Evolutionary conservation across 805 yeast genomes (phyloP).

Genomic region (Grigorovia yakushimaensis): DNA sequence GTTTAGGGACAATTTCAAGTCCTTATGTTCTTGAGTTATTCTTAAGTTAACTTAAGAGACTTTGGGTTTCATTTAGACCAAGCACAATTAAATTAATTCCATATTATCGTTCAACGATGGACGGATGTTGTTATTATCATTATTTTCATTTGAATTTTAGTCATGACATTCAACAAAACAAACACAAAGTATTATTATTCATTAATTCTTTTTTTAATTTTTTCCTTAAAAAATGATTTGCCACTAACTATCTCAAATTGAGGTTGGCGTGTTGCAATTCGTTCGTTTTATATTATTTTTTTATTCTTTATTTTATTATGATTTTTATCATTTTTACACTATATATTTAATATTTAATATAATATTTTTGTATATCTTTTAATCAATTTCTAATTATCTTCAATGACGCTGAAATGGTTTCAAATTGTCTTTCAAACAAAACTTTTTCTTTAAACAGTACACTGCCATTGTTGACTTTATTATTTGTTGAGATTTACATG

Average conservation of each 20-base stretch:
- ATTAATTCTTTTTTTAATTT: background rate
- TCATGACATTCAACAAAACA: background rate
- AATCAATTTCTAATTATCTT: background rate
- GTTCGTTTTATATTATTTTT: background rate
- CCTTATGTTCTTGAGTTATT: no score
- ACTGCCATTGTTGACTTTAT: no score
- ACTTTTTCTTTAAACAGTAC: no score
- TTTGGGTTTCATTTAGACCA: no score
- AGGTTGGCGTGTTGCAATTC: background rate
- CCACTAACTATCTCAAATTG: background rate
- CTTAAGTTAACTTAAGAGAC: no score
- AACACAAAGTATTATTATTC: background rate
- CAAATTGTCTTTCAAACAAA: no score
- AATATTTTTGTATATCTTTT: background rate
- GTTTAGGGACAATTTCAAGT: no score
- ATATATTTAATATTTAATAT: background rate
- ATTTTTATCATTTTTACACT: background rate
- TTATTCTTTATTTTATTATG: background rate
- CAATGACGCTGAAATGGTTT: no score
- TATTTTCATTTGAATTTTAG: background rate
- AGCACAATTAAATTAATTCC: background rate
- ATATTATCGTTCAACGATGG: background rate
- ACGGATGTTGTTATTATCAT: background rate
- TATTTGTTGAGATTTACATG: background rate
- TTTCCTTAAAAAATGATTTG: background rate